Base-by-base conservation (phyloP, 306 rosid species). In the Vigna angularis region DNA sequence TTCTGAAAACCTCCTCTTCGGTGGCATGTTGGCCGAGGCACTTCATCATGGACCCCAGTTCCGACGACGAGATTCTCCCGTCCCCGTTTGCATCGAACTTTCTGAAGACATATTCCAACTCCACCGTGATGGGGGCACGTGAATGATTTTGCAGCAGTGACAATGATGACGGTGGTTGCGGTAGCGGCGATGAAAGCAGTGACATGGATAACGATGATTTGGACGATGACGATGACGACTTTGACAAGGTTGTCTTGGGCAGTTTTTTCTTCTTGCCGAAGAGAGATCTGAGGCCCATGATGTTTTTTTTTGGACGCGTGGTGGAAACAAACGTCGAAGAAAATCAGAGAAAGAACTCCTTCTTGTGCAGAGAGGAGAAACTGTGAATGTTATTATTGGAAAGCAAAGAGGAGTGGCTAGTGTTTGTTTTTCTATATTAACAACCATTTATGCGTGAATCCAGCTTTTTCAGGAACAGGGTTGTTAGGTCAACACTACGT, bases 31-130 rank as follows among this genome's bases (percentile, higher is more conserved):
- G 89, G 0, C 98, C 97, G 0, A 94, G 80, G 76, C 89, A 86
- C 9, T 83, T 75, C 92, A 92, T 75, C 12, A 94, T 92, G 32
- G 97, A 82, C 9, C 95, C 95, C 1, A 94, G 87, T 28, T 94
- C 98, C 1, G 93, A 83, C 2, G 92, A 38, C 5, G 92, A 94
- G 89, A 94, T 94, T 89, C 83, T 90, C 7, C 95, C 98, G 68
- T 94, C 97, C 24, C 97, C 97, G 52, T 94, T 94, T 1, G 84
- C 97, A 61, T 95, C 98, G 52, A 95, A 92, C 79, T 82, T 92
- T 73, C 69, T 82, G 87, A 95, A 95, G 0, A 95, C 97, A 34
- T 91, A 83, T 17, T 89, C 90, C 3, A 95, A 84, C 18, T 95
- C 98, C 6, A 82, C 90, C 0, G 56, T 86, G 24, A 90, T 70